Base-by-base conservation (phyloP, 371 early-diverging fungal species). In the Apophysomyces ossiformis region DNA sequence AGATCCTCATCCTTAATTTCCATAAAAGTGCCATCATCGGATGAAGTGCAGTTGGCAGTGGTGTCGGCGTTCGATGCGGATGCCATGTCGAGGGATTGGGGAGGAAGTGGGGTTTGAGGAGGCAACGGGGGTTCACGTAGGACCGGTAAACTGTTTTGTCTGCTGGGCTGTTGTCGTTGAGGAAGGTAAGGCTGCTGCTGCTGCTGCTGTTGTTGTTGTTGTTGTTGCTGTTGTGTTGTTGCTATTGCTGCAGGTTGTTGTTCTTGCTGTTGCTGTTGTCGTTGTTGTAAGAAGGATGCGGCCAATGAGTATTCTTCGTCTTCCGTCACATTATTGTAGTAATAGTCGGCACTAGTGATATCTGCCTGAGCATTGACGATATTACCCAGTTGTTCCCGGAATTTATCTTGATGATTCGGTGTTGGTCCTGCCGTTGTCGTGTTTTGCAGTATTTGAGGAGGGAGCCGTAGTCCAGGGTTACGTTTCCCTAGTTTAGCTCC, bases 1-100 rank as follows among this genome's bases (percentile, higher is more conserved):
- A 94, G 72, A 65, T 93, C 90, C 58, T 82, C 84, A n/a, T 77
- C 70, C 54, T 71, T 80, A 13, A 87, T 66, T 60, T 84, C 82
- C 75, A 78, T 75, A 58, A 75, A 79, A 26, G 39, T 43, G 15
- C 13, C 43, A 37, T 44, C 54, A 7, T 21, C 46, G n/a, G 66
- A 58, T 7, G 64, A 32, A 1, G 65, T 6, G 57, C 47, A 59
- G 54, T 41, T 41, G 7, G 41, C 7, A 13, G 66, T 37, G 15
- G 38, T 37, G 21, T 60, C 50, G 1, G 67, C 44, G n/a, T 65
- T 38, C 8, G 21, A 9, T 15, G 43, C 21, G 16, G 56, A 56
- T 18, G 67, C 44, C 32, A 57, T 41, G 39, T 64, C 37, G 43
- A 45, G 1, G 18, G 59, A 50, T 35, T 38, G 58, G 13, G 44